These are phyloP conservation scores for Viola odorata DNA, from an alignment of 345 rosid genomes.

Conservation along the genomic window DNA sequence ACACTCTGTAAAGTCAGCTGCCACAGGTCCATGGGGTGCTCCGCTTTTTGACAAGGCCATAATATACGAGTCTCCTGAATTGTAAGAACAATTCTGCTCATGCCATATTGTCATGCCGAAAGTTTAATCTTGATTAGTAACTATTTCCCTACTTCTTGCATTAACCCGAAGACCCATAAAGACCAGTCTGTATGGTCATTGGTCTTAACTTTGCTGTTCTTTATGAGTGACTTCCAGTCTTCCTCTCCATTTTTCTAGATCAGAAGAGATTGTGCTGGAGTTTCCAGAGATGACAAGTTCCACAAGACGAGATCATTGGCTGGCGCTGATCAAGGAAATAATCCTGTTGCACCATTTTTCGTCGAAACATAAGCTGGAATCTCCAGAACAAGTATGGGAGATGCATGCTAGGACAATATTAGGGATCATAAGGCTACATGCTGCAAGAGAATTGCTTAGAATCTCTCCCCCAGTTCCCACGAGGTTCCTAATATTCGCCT, in stretches of 20 bases:
- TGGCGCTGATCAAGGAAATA: constrained; percentile 61
- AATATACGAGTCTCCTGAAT: constrained; percentile 56
- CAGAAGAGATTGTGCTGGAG: constrained; percentile 75
- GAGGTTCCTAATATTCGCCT: constrained; percentile 70
- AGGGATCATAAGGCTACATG: constrained; percentile 79
- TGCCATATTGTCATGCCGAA: background rate
- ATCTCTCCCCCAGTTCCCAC: constrained; percentile 71
- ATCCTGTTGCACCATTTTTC: constrained; percentile 70
- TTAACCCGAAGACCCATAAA: too few relatives aligned
- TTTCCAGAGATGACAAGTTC: constrained; percentile 95
- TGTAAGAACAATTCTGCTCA: constrained; percentile 44
- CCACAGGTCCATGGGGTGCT: constrained; percentile 98
- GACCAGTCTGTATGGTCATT: background rate
- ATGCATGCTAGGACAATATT: constrained; percentile 73
- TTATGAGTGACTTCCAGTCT: constrained; percentile 2
- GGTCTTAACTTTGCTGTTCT: background rate
- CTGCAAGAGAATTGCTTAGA: constrained; percentile 83
- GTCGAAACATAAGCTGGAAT: constrained; percentile 37
- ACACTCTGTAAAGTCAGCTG: constrained; percentile 49
- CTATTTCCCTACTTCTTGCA: too few relatives aligned
- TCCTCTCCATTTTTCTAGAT: constrained; percentile 25
- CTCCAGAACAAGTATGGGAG: constrained; percentile 64
- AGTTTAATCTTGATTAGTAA: too few relatives aligned
- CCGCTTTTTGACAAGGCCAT: constrained; percentile 94
- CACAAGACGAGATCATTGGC: constrained; percentile 92